Conservation (phyloP, 768 basidiomycete species). For the Termitomyces sp. region DNA sequence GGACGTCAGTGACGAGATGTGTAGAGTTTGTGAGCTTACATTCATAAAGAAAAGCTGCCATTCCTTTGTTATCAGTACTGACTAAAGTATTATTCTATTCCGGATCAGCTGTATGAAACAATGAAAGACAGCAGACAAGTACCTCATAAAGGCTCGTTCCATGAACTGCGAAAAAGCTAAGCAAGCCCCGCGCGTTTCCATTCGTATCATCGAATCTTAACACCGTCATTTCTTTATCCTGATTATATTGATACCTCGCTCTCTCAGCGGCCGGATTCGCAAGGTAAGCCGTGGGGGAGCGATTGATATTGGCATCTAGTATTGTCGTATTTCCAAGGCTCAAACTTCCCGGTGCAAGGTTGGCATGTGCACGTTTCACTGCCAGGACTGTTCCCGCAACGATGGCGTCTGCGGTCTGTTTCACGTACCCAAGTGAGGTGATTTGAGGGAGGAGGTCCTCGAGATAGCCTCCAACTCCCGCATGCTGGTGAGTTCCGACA, state of each 20-base stretch:
- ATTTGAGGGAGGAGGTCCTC: conserved; percentile 78
- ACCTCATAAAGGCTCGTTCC: conserved; percentile 81
- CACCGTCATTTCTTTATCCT: conserved; percentile 72
- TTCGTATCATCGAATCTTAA: conserved; percentile 58
- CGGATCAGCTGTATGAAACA: conserved; percentile 4
- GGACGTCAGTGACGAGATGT: conserved; percentile 7
- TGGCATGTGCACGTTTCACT: conserved; percentile 64
- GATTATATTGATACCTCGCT: conserved; percentile 62
- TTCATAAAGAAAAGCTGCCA: conserved; percentile 81
- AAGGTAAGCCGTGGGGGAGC: conserved; percentile 73
- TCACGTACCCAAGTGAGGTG: conserved; percentile 71
- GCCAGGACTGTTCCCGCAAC: conserved; percentile 66
- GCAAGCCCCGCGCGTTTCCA: conserved; percentile 60
- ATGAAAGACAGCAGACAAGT: conserved; percentile 6
- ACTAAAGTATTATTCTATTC: conserved; percentile 77
- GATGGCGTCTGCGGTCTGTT: conserved; percentile 69
- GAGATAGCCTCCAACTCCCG: conserved; percentile 76
- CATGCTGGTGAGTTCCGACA: conserved; percentile 72
- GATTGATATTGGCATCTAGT: conserved; percentile 66
- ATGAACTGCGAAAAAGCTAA: conserved; percentile 78
- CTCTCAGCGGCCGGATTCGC: conserved; percentile 73
- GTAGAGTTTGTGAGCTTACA: conserved; percentile 29
- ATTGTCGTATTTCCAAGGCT: conserved; percentile 69
- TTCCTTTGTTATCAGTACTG: conserved; percentile 81
- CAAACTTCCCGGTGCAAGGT: conserved; percentile 55